These are phyloP conservation scores for Chaetothyriales sp. DNA, from an alignment of 2,329 filamentous ascomycete species.

Conservation along the genomic window DNA sequence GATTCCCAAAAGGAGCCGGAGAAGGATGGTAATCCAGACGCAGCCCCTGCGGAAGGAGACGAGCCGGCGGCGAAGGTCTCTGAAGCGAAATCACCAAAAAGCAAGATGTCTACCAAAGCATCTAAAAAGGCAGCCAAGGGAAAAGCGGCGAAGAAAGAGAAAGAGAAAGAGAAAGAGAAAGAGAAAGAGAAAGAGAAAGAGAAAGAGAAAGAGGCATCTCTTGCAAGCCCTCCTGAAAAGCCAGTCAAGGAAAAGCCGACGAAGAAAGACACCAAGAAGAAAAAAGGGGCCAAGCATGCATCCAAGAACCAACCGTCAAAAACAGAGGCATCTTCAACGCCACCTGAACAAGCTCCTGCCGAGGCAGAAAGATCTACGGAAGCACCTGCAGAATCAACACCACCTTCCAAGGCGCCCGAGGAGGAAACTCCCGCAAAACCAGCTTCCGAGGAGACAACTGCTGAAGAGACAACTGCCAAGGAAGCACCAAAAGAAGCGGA, in stretches of 20 bases:
- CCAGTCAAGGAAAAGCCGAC: background rate
- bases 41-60: background rate
- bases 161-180: no score
- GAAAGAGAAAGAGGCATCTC: background rate
- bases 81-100: background rate
- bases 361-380: background rate
- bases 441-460: slow-evolving; percentile 7
- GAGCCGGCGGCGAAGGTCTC: background rate
- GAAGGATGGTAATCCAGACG: background rate
- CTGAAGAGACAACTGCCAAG: slow-evolving; percentile 4
- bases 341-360: background rate
- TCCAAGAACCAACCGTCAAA: background rate
- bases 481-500: slow-evolving; percentile 1
- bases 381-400: slow-evolving; percentile 6
- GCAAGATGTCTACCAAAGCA: slow-evolving; percentile 2
- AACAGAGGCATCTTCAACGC: background rate
- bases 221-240: background rate
- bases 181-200: no score
- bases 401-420: slow-evolving; percentile 15
- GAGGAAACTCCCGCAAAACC: background rate
- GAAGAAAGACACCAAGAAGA: background rate
- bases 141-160: slow-evolving; percentile 3
- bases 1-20: background rate
- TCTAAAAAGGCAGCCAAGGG: slow-evolving; percentile 7
- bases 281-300: background rate